Evolutionary conservation across 208 protist genomes (phyloP).

Genomic region (Borovskyia barvae): DNA sequence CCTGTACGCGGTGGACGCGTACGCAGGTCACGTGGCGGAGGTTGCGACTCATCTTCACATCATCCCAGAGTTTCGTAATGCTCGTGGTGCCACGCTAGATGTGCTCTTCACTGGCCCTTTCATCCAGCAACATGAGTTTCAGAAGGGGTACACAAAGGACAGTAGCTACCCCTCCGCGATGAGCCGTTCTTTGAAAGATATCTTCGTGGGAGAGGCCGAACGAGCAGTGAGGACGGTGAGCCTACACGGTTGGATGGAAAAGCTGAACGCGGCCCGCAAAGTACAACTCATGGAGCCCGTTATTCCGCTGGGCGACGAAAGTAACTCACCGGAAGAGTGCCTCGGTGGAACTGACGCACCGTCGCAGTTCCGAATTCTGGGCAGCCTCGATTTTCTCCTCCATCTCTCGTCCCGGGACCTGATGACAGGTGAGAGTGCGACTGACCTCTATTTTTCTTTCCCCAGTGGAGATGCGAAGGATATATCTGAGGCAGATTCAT

Average conservation of each 20-base stretch:
- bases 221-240: not conserved
- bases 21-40: constrained; percentile 26
- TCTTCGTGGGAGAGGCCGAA: constrained; percentile 5
- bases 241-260: constrained; percentile 45
- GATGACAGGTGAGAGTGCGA: constrained; percentile 1
- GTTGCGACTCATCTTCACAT: constrained; percentile 15
- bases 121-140: not conserved
- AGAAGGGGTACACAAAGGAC: not conserved
- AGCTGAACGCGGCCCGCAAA: constrained; percentile 16
- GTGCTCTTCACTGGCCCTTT: constrained; percentile 35
- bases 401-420: constrained; percentile 9
- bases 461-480: no score
- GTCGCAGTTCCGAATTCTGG: constrained; percentile 10
- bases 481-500: no score
- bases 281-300: constrained; percentile 19
- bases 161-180: not conserved
- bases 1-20: constrained; percentile 49
- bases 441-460: no score
- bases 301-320: not conserved
- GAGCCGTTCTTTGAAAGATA: no score
- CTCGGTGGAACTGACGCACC: not conserved
- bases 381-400: constrained; percentile 20
- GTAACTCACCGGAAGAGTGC: not conserved
- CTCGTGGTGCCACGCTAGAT: constrained; percentile 41
- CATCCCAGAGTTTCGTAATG: constrained; percentile 29